Evolutionary conservation across 352 stramenopile genomes (phyloP).

Genomic region (Phytophthora cactorum): DNA sequence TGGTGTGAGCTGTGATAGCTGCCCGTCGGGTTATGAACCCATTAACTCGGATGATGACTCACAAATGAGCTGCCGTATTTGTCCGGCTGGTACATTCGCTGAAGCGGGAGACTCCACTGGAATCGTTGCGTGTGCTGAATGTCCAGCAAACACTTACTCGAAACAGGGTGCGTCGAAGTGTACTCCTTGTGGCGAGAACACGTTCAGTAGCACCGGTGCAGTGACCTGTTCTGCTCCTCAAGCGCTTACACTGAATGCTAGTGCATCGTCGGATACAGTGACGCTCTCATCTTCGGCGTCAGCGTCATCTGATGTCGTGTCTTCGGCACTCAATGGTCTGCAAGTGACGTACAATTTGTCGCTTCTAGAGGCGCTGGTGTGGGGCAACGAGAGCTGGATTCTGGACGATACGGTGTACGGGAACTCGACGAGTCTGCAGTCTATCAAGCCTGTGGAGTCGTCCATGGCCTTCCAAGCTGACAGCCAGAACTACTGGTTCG

Average conservation of each 20-base stretch:
- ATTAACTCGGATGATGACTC: constrained; percentile 32
- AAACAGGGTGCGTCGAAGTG: constrained; percentile 53
- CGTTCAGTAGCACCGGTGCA: constrained; percentile 53
- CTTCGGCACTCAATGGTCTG: constrained; percentile 34
- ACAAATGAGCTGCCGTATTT: constrained; percentile 60
- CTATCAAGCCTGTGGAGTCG: constrained; percentile 45
- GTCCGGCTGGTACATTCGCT: constrained; percentile 60
- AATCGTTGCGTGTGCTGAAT: constrained; percentile 56
- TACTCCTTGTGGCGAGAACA: constrained; percentile 67
- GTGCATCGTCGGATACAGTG: constrained; percentile 18
- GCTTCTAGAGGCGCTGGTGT: constrained; percentile 70
- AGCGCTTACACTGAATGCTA: constrained; percentile 49
- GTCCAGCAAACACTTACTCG: constrained; percentile 69
- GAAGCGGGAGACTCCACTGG: constrained; percentile 35
- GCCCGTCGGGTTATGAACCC: constrained; percentile 58
- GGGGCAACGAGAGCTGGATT: constrained; percentile 70
- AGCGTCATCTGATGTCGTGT: constrained; percentile 21
- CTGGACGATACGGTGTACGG: constrained; percentile 49
- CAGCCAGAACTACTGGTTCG: constrained; percentile 52
- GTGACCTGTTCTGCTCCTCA: constrained; percentile 53
- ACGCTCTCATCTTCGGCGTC: constrained; percentile 35
- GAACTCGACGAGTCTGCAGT: constrained; percentile 39
- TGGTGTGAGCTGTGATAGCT: constrained; percentile 59
- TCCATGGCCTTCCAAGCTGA: constrained; percentile 57
- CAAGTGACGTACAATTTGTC: constrained; percentile 77